Evolutionary conservation across 805 yeast species (phyloP).

Genomic region (Cyberlindnera lachancei): DNA sequence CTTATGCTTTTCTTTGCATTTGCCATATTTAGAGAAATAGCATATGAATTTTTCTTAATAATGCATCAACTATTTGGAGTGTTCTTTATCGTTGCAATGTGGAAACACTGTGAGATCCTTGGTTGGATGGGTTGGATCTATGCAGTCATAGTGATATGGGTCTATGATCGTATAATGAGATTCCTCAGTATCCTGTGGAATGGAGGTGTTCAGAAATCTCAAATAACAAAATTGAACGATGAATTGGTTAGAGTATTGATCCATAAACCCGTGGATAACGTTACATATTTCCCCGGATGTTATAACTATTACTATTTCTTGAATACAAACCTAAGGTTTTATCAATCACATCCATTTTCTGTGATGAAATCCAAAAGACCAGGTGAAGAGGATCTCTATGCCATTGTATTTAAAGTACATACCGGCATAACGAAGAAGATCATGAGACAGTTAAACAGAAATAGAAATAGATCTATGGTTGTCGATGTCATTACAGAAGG

Average conservation of each 20-base stretch:
- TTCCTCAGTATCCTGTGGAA: slow-evolving; percentile 45
- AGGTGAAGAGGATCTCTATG: slow-evolving; percentile 24
- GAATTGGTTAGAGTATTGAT: slow-evolving; percentile 34
- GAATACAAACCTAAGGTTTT: slow-evolving; percentile 32
- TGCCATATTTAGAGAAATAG: slow-evolving; percentile 39
- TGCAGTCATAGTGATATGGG: slow-evolving; percentile 61
- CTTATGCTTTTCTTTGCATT: slow-evolving; percentile 41
- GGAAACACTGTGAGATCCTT: slow-evolving; percentile 49
- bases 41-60: slow-evolving; percentile 55
- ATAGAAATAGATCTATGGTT: slow-evolving; percentile 22
- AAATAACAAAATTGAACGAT: slow-evolving; percentile 22
- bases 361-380: slow-evolving; percentile 34
- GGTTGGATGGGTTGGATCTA: slow-evolving; percentile 47
- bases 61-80: slow-evolving; percentile 52
- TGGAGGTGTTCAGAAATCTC: slow-evolving; percentile 52
- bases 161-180: slow-evolving; percentile 54
- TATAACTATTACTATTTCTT: slow-evolving; percentile 52
- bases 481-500: slow-evolving; percentile 47
- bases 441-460: slow-evolving; percentile 23
- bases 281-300: slow-evolving; percentile 40
- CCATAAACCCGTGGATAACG: slow-evolving; percentile 42
- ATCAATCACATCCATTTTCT: slow-evolving; percentile 70
- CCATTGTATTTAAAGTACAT: slow-evolving; percentile 41
- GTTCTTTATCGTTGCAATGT: slow-evolving; percentile 45
- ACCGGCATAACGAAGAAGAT: slow-evolving; percentile 48